Evolutionary conservation across 352 stramenopile species (phyloP).

Genomic region (Plasmopara halstedii): DNA sequence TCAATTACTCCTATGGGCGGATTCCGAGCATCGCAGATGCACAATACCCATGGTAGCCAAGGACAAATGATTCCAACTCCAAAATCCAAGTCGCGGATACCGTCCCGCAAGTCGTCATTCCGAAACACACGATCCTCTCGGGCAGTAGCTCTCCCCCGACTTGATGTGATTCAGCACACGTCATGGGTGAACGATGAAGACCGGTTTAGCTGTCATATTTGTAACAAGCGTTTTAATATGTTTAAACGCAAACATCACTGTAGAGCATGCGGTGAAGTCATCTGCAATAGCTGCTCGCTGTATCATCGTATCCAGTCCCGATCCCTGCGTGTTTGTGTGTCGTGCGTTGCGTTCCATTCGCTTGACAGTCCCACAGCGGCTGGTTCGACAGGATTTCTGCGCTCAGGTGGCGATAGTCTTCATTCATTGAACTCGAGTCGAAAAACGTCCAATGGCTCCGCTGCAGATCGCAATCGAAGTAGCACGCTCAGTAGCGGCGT

Average conservation of each 20-base stretch:
- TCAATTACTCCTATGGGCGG: slow-evolving; percentile 28
- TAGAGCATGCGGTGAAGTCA: slow-evolving; percentile 75
- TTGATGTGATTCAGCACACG: slow-evolving; percentile 72
- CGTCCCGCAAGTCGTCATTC: slow-evolving; percentile 69
- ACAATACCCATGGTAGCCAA: slow-evolving; percentile 15
- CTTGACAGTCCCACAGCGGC: slow-evolving; percentile 66
- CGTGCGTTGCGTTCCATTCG: slow-evolving; percentile 77
- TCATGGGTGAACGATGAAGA: slow-evolving; percentile 84
- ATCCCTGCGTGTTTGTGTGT: slow-evolving; percentile 81
- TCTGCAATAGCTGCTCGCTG: slow-evolving; percentile 78
- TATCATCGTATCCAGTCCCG: slow-evolving; percentile 80
- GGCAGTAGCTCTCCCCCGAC: slow-evolving; percentile 54
- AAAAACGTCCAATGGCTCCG: slow-evolving; percentile 55
- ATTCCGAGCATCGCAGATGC: slow-evolving; percentile 30
- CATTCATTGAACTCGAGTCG: slow-evolving; percentile 31
- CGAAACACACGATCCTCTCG: slow-evolving; percentile 68
- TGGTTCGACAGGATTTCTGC: slow-evolving; percentile 33
- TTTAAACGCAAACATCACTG: slow-evolving; percentile 87
- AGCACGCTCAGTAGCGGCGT: slow-evolving; percentile 54
- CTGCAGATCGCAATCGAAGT: slow-evolving; percentile 28
- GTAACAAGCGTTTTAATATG: slow-evolving; percentile 84
- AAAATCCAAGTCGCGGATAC: slow-evolving; percentile 15
- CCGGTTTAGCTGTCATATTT: slow-evolving; percentile 82
- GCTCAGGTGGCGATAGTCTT: slow-evolving; percentile 20
- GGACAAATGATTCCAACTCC: slow-evolving; percentile 20